Evolutionary conservation across 139 green algal genomes (phyloP), one percentile per base, ranked within the genome.

Genomic region (Pseudopediastrum boryanum): DNA sequence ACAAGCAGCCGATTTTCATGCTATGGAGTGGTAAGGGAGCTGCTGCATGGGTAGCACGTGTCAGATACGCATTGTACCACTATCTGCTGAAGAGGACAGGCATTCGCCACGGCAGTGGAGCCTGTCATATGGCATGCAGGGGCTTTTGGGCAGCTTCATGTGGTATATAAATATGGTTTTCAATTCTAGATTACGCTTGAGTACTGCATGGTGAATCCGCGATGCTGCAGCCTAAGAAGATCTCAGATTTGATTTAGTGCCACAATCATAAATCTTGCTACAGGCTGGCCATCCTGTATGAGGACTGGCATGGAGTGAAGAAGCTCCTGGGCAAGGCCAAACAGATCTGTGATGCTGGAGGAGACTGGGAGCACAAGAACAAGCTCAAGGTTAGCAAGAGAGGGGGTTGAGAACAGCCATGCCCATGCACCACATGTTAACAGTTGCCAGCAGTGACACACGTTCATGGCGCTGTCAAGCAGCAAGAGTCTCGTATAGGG

Each of bases 341-440:
- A 78, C 78, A 83, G 70, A 81, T 99, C 72, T 96, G 95, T 42
- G 92, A 92, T 35, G 86, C 94, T 35, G 95, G 94, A 0, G 96
- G 94, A 2, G 97, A 99, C 91, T 99, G 97, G 97, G 97, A 99
- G 91, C 90, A 96, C 62, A 98, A 98, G 81, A 99, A 99, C 88
- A 92, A 93, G 61, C 91, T 99, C 67, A 99, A 99, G 89, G 89
- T 92, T 56, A 16, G n/a, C n/a, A n/a, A n/a, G n/a, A n/a, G n/a
- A n/a, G n/a, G n/a, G n/a, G n/a, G n/a, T n/a, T n/a, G n/a, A n/a
- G n/a, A n/a, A n/a, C n/a, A n/a, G n/a, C n/a, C n/a, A n/a, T n/a
- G n/a, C n/a, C n/a, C n/a, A n/a, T n/a, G n/a, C n/a, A n/a, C n/a
- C n/a, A n/a, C n/a, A 58, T 58, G 48, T 58, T 16, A 58, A 19